phyloP scores from a whole-genome alignment of 2,329 filamentous ascomycete species.

The Trichoderma afroharzianum region DNA sequence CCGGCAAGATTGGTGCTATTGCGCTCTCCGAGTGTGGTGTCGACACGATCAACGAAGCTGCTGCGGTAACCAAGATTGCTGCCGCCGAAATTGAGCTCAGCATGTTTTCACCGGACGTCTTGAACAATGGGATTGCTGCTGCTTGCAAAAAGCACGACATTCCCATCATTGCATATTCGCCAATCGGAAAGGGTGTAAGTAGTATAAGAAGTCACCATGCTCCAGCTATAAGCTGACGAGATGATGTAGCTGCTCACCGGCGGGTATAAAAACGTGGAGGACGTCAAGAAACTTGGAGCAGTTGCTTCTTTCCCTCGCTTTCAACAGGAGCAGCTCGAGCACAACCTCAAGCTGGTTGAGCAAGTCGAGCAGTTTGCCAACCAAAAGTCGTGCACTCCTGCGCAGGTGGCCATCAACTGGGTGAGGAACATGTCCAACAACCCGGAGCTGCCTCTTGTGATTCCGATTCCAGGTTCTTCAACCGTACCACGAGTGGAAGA shows the following conservation, averaged over 20 bases:
- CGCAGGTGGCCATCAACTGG: constrained; percentile 69
- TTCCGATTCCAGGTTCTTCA: constrained; percentile 65
- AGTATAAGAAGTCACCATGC: neutral
- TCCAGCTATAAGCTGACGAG: constrained; percentile 13
- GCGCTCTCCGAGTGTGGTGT: constrained; percentile 50
- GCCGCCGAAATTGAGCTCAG: constrained; percentile 55
- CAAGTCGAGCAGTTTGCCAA: constrained; percentile 55
- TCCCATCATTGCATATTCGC: constrained; percentile 64
- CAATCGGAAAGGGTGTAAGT: constrained; percentile 29
- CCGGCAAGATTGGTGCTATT: constrained; percentile 50
- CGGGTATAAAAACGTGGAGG: constrained; percentile 23
- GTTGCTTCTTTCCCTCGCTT: constrained; percentile 52
- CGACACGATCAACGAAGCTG: constrained; percentile 46
- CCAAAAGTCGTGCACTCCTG: constrained; percentile 56
- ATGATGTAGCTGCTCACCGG: constrained; percentile 30
- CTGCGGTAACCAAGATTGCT: constrained; percentile 40
- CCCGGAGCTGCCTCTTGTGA: constrained; percentile 53
- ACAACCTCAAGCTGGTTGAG: constrained; percentile 60
- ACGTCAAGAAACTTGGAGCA: constrained; percentile 24
- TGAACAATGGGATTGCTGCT: constrained; percentile 50
- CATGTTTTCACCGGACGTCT: constrained; percentile 45
- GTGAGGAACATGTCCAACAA: constrained; percentile 45
- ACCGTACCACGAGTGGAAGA: constrained; percentile 54
- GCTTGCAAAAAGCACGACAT: constrained; percentile 62
- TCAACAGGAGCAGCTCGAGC: constrained; percentile 57